Base-by-base conservation (phyloP, 805 yeast species). In the Spathaspora arborariae region DNA sequence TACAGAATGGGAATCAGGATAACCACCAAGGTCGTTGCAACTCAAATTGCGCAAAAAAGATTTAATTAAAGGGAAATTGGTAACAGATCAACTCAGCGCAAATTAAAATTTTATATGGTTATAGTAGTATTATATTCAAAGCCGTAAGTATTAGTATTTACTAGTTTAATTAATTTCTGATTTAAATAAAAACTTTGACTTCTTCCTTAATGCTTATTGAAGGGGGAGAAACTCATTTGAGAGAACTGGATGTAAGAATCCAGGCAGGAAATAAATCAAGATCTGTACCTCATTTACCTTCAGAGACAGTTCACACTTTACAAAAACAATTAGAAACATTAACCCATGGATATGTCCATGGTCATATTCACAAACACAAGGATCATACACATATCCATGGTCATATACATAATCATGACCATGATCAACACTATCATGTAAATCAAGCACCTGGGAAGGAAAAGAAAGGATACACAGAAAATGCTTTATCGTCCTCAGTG, bases 321-420 rank as follows among this genome's bases (percentile, higher is more conserved):
- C 39, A 13, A 10, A 16, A 37, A 35, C 16, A 20, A 13, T 13
- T 30, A 15, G 35, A 30, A 15, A 30, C 44, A 5, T 37, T 47
- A 39, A 63, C 70, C 21, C 79, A 76, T 48, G 85, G 85, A 18
- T 69, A 77, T n/a, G 81, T 81, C 15, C 87, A 81, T 61, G 87
- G 87, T 2, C 87, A 81, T 54, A 79, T 81, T 18, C 86, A 81
- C 61, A 79, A 78, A 54, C 82, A 79, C 57, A 70, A 74, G 47
- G 80, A 79, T 55, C 76, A 81, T 56, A 79, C 84, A 5, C 81
- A 80, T 53, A 80, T 81, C 30, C 86, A 81, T 56, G 87, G 87
- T n/a, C 87, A 81, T 56, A 76, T 81, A 24, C 87, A 81, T 56
- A 79, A 70, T 50, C 75, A 70, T 45, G 74, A 67, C 45, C 72